phyloP scores from a whole-genome alignment of 345 rosid species.

The Populus davidiana region DNA sequence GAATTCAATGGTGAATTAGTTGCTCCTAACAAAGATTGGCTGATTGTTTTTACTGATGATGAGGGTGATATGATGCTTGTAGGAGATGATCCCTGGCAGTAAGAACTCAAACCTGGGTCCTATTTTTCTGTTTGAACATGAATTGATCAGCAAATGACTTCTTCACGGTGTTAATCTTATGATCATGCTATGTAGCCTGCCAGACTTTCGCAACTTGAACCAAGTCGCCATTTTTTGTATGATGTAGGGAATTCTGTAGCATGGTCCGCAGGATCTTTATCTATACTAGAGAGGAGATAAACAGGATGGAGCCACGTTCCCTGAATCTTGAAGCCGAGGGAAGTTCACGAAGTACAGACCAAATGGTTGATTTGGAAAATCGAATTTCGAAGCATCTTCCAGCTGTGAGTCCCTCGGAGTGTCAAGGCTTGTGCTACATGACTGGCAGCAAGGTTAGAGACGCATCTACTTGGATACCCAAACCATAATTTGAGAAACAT shows the following conservation, averaged over 20 bases:
- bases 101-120: conserved; percentile 27
- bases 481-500: neutral
- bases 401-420: neutral
- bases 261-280: conserved; percentile 66
- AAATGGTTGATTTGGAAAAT: neutral
- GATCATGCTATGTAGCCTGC: neutral
- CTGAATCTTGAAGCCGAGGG: conserved; percentile 43
- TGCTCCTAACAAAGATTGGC: conserved; percentile 62
- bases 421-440: neutral
- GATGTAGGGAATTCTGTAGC: conserved; percentile 69
- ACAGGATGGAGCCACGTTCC: conserved; percentile 64
- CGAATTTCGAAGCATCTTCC: neutral
- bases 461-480: neutral
- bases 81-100: conserved; percentile 98
- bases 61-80: conserved; percentile 94
- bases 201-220: neutral
- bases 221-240: neutral
- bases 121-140: neutral
- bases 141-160: neutral
- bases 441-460: neutral
- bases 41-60: conserved; percentile 72
- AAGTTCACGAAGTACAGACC: conserved; percentile 27
- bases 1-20: conserved; percentile 67
- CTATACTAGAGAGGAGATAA: conserved; percentile 73
- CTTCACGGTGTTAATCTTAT: neutral